Evolutionary conservation across 2,329 filamentous ascomycete species (phyloP).

Genomic region (Diaporthe capsici): DNA sequence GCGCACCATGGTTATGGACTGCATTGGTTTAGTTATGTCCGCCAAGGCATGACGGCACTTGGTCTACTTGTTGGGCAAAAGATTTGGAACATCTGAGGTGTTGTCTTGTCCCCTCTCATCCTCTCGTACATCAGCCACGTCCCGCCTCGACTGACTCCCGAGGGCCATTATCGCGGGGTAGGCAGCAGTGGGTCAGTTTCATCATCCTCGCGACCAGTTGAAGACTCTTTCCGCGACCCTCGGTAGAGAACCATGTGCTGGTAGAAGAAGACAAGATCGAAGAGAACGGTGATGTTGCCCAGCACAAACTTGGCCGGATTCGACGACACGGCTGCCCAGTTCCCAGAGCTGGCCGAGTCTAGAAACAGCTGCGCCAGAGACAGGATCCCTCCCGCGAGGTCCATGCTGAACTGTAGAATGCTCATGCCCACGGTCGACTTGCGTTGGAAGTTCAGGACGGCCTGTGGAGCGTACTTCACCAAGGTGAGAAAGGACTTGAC

Average conservation of each 20-base stretch:
- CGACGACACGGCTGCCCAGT: conserved; percentile 10
- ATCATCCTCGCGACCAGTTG: neutral
- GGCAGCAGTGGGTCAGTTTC: neutral
- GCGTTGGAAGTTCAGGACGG: conserved; percentile 27
- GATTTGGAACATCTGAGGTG: too few relatives aligned
- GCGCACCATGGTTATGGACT: too few relatives aligned
- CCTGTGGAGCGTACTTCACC: conserved; percentile 35
- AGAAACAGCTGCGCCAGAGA: conserved; percentile 16
- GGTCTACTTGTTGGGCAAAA: too few relatives aligned
- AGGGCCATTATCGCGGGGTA: neutral
- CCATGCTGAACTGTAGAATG: conserved; percentile 3
- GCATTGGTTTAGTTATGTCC: too few relatives aligned
- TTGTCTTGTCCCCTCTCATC: too few relatives aligned
- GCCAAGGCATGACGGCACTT: too few relatives aligned
- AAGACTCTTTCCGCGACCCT: neutral
- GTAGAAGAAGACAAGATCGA: conserved; percentile 26
- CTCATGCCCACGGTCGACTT: conserved; percentile 29
- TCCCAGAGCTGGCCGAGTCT: conserved; percentile 1
- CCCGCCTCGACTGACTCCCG: neutral
- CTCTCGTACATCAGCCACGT: neutral
- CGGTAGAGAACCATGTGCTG: conserved; percentile 16
- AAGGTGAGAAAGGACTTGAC: conserved; percentile 35
- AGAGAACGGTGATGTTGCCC: conserved; percentile 33
- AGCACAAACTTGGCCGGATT: conserved; percentile 37
- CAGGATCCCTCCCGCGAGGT: conserved; percentile 1